Evolutionary conservation across 768 basidiomycete genomes (phyloP), one percentile per base, ranked within the genome.

Genomic region (Hygrocybe coccinea): DNA sequence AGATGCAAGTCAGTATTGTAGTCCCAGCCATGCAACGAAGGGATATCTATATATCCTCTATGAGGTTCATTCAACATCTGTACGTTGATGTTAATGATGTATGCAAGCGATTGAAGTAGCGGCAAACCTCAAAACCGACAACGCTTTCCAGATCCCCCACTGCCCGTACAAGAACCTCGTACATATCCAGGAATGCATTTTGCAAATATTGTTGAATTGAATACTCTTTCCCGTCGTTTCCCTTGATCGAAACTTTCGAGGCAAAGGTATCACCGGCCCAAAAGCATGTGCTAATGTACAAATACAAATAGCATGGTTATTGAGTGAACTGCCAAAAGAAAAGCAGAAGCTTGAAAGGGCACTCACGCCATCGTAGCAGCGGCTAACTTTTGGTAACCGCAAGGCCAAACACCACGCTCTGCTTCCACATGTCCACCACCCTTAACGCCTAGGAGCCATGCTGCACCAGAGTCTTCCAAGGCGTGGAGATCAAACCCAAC

Each of bases 41-140:
- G 77, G 5, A 97, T 74, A 52, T 87, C 81, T 56, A 95, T 85
- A 68, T 95, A 98, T 39, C 95, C 97, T 64, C 86, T 78, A 71
- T 99, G 94, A 0, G 94, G 94, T 70, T 97, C 94, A 61, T 97
- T 97, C 79, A 95, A 85, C 67, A 93, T 81, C 91, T 95, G 59
- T 10, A 19, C 19, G 33, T 17, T 34, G 11, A n/a, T 9, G 29
- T 39, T 5, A 25, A 35, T 24, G 14, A 24, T 10, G 37, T 39
- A 4, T 54, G 7, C 12, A 33, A 41, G 22, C 25, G 17, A 8
- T 22, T 24, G n/a, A 34, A 24, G n/a, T 21, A 19, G 21, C 47
- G 25, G 8, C 72, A 46, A 60, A 93, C 94, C 81, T 97, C 89
- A 55, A 95, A 94, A 0, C 95, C 95, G 19, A 95, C 64, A 1